Conservation (phyloP, 1,139 yeast species). For the Scheffersomyces parashehatae region DNA sequence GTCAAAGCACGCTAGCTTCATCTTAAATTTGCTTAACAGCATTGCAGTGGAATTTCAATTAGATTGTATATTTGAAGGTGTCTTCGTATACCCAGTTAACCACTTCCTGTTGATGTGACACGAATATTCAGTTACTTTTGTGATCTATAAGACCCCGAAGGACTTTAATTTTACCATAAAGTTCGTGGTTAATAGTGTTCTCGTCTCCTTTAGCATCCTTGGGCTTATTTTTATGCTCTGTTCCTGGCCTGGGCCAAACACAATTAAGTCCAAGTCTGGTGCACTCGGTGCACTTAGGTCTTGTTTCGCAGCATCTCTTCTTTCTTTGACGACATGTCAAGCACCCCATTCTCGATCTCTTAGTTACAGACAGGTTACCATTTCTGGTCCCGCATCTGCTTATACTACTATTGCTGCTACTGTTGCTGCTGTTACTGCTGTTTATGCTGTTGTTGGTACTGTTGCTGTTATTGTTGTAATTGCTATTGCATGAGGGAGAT, state of each 20-base stretch:
- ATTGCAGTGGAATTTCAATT: no score
- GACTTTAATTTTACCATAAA: slow-evolving; percentile 60
- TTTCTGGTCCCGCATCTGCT: slow-evolving; percentile 1
- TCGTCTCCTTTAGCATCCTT: slow-evolving; percentile 51
- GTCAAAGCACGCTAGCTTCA: no score
- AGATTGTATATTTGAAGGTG: no score
- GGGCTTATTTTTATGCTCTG: slow-evolving; percentile 49
- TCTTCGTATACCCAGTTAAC: background rate
- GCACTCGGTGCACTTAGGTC: slow-evolving; percentile 48
- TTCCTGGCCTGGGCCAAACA: slow-evolving; percentile 53
- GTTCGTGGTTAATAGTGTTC: slow-evolving; percentile 49
- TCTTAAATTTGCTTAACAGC: no score
- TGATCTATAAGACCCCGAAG: slow-evolving; percentile 62
- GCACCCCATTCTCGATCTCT: slow-evolving; percentile 48
- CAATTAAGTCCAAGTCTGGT: slow-evolving; percentile 41
- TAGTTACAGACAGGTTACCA: slow-evolving; percentile 20
- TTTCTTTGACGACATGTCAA: slow-evolving; percentile 48
- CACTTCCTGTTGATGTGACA: background rate
- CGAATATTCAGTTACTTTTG: slow-evolving; percentile 16
- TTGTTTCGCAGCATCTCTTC: slow-evolving; percentile 46
- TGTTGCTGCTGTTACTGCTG: background rate
- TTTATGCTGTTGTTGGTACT: background rate
- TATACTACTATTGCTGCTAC: slow-evolving; percentile 3
- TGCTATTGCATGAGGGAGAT: slow-evolving; percentile 2
- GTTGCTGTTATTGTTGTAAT: slow-evolving; percentile 1